A percentile compares a stretch with the other conserved stretches of the same genome.
Conservation (phyloP, 108 stramenopile genomes). For the Hondaea fermentalgiana region DNA sequence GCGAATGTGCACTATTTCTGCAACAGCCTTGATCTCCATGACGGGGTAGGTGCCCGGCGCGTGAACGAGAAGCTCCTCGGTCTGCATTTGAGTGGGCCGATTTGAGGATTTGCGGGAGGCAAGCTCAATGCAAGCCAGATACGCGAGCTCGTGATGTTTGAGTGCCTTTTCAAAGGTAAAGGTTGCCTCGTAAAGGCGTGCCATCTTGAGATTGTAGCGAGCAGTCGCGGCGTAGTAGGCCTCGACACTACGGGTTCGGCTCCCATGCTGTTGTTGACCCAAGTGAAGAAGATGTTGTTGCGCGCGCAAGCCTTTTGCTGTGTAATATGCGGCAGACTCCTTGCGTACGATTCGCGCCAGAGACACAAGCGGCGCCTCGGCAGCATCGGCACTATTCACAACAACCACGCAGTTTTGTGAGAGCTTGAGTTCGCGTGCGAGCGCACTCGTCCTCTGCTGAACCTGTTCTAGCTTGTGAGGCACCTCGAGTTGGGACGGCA, state of each 20-base stretch:
- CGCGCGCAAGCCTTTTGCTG: neutral
- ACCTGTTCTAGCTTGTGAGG: neutral
- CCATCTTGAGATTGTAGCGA: neutral
- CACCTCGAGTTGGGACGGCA: neutral
- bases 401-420: neutral
- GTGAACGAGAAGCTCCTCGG: neutral
- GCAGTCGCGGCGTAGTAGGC: neutral
- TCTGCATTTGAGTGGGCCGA: neutral
- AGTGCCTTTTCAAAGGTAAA: neutral
- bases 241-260: neutral
- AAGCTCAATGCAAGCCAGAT: neutral
- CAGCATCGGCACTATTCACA: neutral
- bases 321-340: neutral
- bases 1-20: neutral
- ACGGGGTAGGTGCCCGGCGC: neutral
- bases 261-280: neutral
- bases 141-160: neutral
- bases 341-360: neutral
- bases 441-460: neutral
- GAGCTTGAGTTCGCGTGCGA: neutral
- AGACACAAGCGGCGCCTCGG: neutral
- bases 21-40: neutral
- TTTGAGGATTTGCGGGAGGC: neutral
- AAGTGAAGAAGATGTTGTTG: neutral
- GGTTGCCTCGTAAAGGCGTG: neutral